Evolutionary conservation across 2,329 filamentous ascomycete genomes (phyloP), one percentile per base, ranked within the genome.

Genomic region (Pseudogymnoascus sp.): DNA sequence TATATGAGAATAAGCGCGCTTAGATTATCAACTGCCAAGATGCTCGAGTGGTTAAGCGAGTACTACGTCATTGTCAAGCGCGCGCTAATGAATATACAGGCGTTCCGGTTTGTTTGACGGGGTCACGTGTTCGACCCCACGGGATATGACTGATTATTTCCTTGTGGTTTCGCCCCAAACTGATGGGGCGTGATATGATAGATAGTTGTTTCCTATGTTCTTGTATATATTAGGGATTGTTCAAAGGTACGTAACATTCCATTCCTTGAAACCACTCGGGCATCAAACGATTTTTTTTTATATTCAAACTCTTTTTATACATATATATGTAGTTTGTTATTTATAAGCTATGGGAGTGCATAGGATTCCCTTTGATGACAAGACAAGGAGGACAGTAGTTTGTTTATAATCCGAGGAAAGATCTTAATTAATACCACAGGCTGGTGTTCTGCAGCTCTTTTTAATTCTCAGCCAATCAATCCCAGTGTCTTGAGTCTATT

Each of bases 1-100:
- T 55, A 16, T 55, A 12, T n/a, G 26, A 6, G 26, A 55, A 55
- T 19, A 55, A n/a, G 45, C 45, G 45, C 45, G 45, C 45, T 19
- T 55, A 55, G 1, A 6, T 7, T 55, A 55, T 19, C 26, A 55
- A 33, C 19, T 12, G 7, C 11, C 10, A 4, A 3, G 26, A 31
- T 55, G 45, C 45, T 26, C 45, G 45, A 55, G 26, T 55, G 29
- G 45, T 55, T 55, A 55, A 49, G 16, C 39, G 7, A 4, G 2
- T 8, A 23, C 45, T 55, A 55, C 45, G 45, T 55, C 45, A 55
- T 55, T 33, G 45, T 55, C 45, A 55, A 33, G 45, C 45, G 45
- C 45, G 45, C 45, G 45, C 45, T 55, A 55, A 55, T 55, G 4
- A 12, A 33, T 33, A 19, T 31, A 55, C 45, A 55, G 45, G 45